Base-by-base conservation (phyloP, 2,329 filamentous ascomycete species). In the Aspergillus fijiensis region DNA sequence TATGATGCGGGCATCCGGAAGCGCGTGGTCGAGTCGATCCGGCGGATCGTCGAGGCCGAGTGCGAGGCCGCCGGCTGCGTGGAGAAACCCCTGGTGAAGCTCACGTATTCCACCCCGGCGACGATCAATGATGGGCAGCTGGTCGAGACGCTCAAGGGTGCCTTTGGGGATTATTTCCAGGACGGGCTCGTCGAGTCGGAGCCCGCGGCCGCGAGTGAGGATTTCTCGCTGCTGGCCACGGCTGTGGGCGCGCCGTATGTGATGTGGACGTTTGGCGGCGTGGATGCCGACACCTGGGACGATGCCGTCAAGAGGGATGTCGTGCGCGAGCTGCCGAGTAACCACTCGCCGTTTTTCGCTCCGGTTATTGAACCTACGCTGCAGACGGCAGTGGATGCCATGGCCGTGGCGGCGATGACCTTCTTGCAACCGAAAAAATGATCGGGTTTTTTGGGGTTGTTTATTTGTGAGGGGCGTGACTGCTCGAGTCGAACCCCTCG, bases 321-420 rank as follows among this genome's bases (percentile, higher is more conserved):
- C 59, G 72, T 81, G 62, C 70, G 78, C 65, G 79, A 79, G 51
- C 74, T 87, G 25, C 84, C 85, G 0, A 79, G 79, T 5, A 88
- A 87, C 63, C 85, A 88, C 68, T 83, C 79, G 63, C 79, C 82
- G 0, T 79, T 78, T 61, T 88, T 87, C 73, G 81, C 82, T 49
- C 85, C 85, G 7, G 80, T 79, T 0, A 76, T 87, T 48, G 75
- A 82, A 69, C 84, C 84, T 4, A 87, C 85, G 2, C 67, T 88
- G 67, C 75, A 64, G 61, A 78, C 77, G 0, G 85, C 80, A 0
- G 71, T 81, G 6, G 80, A 85, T 72, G 83, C 80, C 1, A 76
- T 83, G 70, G 77, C 78, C 29, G 72, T 81, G 10, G 80, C 77
- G n/a, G 82, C 81, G 5, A 68, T 85, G 74, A 81, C 72, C 0